Evolutionary conservation across 805 yeast genomes (phyloP).

Genomic region (Metschnikowia noctiluminum): DNA sequence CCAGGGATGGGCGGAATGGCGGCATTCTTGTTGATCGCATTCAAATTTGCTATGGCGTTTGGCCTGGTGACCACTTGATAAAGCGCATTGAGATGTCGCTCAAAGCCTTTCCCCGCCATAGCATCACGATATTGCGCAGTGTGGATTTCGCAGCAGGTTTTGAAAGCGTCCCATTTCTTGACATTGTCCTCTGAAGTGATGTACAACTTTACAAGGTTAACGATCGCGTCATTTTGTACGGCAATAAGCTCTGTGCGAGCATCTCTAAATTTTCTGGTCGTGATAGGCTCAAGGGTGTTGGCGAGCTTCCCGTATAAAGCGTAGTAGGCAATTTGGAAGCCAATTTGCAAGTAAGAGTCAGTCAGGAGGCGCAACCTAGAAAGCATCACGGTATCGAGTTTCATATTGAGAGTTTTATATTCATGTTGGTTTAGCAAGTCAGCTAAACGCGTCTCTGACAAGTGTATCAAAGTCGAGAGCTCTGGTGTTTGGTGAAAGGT

Average conservation of each 20-base stretch:
- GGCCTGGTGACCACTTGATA: slow-evolving; percentile 52
- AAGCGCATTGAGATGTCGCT: slow-evolving; percentile 66
- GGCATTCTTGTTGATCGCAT: slow-evolving; percentile 33
- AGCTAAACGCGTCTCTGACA: slow-evolving; percentile 56
- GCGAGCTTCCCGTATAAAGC: slow-evolving; percentile 52
- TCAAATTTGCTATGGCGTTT: slow-evolving; percentile 33
- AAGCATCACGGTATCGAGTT: slow-evolving; percentile 34
- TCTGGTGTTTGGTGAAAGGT: slow-evolving; percentile 44
- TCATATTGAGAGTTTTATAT: slow-evolving; percentile 41
- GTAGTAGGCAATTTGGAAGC: slow-evolving; percentile 52
- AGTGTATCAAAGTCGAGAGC: slow-evolving; percentile 45
- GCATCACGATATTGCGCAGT: slow-evolving; percentile 47
- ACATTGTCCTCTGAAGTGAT: slow-evolving; percentile 50
- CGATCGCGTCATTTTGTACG: slow-evolving; percentile 53
- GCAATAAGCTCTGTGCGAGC: slow-evolving; percentile 70
- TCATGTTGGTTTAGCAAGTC: slow-evolving; percentile 58
- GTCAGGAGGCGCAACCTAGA: slow-evolving; percentile 41
- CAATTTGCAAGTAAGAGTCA: slow-evolving; percentile 51
- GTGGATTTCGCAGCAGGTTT: slow-evolving; percentile 52
- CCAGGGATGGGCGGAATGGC: slow-evolving; percentile 18
- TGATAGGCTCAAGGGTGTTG: slow-evolving; percentile 53
- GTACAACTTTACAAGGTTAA: slow-evolving; percentile 56
- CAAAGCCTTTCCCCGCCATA: slow-evolving; percentile 64
- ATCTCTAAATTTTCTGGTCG: slow-evolving; percentile 65
- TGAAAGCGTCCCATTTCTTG: slow-evolving; percentile 50